phyloP scores from a whole-genome alignment of 768 basidiomycete species.

The Leccinum disarticulatum region DNA sequence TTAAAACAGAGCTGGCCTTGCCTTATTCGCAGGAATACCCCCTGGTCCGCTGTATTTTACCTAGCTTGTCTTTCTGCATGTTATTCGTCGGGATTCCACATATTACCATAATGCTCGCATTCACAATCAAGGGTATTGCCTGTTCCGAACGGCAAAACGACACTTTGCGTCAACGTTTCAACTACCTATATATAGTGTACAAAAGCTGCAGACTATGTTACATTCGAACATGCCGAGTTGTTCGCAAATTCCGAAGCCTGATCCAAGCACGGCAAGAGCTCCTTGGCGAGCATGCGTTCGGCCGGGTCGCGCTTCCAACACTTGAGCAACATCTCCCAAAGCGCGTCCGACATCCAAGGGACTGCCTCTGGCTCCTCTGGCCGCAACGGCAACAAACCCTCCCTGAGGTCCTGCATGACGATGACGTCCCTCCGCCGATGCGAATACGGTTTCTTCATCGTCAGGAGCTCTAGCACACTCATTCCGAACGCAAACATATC shows the following conservation, averaged over 20 bases:
- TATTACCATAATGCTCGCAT: constrained; percentile 39
- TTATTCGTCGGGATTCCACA: constrained; percentile 38
- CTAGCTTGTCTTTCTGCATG: constrained; percentile 34
- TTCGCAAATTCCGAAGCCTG: constrained; percentile 1
- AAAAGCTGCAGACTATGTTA: not conserved
- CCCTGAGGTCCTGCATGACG: constrained; percentile 47
- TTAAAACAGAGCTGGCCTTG: constrained; percentile 39
- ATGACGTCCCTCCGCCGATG: constrained; percentile 49
- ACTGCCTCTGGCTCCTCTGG: constrained; percentile 37
- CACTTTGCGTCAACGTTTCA: not conserved
- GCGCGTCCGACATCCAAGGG: constrained; percentile 43
- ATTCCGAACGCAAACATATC: constrained; percentile 63
- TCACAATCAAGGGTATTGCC: constrained; percentile 29
- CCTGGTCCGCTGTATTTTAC: constrained; percentile 43
- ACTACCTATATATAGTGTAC: constrained; percentile 7
- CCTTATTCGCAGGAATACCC: constrained; percentile 35
- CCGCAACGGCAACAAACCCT: constrained; percentile 40
- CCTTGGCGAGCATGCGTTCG: constrained; percentile 41
- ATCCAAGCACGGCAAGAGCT: constrained; percentile 28
- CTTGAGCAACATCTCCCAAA: constrained; percentile 46
- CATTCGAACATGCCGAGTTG: not conserved
- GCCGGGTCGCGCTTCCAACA: constrained; percentile 47
- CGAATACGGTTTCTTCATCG: constrained; percentile 49
- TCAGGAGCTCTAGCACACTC: constrained; percentile 59
- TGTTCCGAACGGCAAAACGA: constrained; percentile 5